Evolutionary conservation across 345 rosid species (phyloP).

Genomic region (Gossypium stocksii): DNA sequence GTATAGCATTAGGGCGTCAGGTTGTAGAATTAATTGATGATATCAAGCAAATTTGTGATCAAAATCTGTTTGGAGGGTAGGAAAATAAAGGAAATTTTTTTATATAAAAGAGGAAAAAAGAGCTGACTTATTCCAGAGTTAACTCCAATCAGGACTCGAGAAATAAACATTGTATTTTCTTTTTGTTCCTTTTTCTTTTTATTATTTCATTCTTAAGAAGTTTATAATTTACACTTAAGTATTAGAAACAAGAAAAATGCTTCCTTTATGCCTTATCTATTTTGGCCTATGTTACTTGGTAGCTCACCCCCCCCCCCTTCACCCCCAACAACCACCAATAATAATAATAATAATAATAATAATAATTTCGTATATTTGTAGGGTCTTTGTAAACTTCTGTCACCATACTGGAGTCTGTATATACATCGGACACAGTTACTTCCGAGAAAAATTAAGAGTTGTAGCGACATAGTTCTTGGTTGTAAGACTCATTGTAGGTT

Average conservation of each 20-base stretch:
- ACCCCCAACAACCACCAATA: no score
- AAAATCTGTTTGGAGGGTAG: slow-evolving; percentile 14
- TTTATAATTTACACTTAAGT: not conserved
- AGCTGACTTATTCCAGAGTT: slow-evolving; percentile 1
- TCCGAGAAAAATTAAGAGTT: not conserved
- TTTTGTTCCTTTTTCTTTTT: not conserved
- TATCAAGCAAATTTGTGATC: not conserved
- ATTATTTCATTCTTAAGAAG: not conserved
- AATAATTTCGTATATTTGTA: not conserved
- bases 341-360: no score
- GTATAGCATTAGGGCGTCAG: not conserved
- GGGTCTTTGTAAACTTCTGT: not conserved
- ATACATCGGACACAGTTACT: not conserved
- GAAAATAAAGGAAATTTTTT: slow-evolving; percentile 4
- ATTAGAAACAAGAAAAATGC: not conserved
- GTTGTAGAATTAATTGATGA: slow-evolving; percentile 8
- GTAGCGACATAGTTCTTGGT: not conserved
- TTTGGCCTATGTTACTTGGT: not conserved
- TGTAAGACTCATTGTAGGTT: not conserved
- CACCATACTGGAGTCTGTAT: not conserved
- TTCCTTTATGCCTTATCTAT: not conserved
- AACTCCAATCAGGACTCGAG: not conserved
- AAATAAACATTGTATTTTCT: not conserved
- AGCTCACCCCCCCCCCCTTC: no score
- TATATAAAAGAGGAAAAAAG: not conserved